These are phyloP conservation scores for Candida golubevii DNA, from an alignment of 805 yeast genomes.

Conservation along the genomic window DNA sequence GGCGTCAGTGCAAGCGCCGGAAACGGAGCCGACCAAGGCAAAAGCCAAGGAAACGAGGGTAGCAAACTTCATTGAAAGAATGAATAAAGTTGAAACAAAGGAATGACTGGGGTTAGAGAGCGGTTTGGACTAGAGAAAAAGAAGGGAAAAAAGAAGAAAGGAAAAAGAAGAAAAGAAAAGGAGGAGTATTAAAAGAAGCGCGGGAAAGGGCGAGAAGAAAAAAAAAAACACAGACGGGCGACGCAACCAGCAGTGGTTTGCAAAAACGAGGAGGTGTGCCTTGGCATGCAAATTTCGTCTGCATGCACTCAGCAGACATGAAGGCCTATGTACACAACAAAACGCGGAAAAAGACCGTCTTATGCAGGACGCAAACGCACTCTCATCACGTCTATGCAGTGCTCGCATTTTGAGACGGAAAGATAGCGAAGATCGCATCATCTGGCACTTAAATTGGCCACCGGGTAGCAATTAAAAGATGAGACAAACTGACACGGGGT, in stretches of 20 bases:
- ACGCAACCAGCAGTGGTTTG: not conserved
- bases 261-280: too few species aligned
- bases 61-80: slow-evolving; percentile 17
- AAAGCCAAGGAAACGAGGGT: slow-evolving; percentile 16
- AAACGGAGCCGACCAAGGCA: slow-evolving; percentile 13
- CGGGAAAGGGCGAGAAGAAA: not conserved
- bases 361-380: too few species aligned
- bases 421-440: too few species aligned
- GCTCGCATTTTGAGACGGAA: too few species aligned
- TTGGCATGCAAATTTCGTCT: too few species aligned
- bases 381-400: too few species aligned
- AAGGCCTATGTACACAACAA: not conserved
- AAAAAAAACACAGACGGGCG: slow-evolving; percentile 4
- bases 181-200: not conserved
- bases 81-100: slow-evolving; percentile 12
- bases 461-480: too few species aligned
- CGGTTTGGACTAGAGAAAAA: slow-evolving; percentile 1
- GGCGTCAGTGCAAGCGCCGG: slow-evolving; percentile 43
- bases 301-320: slow-evolving; percentile 1
- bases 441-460: too few species aligned
- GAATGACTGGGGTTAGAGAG: slow-evolving; percentile 11
- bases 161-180: not conserved
- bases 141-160: not conserved
- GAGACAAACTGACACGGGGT: too few species aligned
- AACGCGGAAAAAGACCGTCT: too few species aligned